phyloP scores from a whole-genome alignment of 805 yeast genomes.

The Nematodospora valgi region DNA sequence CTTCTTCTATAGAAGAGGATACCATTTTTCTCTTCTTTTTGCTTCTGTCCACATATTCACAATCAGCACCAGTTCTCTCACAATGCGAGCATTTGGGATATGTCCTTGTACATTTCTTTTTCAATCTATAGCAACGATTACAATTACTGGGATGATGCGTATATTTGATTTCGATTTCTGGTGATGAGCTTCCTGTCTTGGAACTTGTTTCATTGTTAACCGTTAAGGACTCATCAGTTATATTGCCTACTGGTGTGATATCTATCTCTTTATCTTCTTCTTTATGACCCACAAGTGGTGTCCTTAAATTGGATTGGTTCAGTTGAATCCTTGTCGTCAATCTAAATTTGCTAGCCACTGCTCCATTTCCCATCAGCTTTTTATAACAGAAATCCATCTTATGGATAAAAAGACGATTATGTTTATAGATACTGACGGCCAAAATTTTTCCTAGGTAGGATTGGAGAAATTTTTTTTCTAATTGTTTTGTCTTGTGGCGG shows the following conservation, averaged over 20 bases:
- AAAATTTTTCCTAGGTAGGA: no score
- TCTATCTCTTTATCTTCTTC: not conserved
- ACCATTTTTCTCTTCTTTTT: constrained; percentile 21
- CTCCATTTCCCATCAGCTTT: constrained; percentile 38
- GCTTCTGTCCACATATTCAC: constrained; percentile 34
- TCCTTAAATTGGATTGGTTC: constrained; percentile 17
- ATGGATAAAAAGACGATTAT: no score
- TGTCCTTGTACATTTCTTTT: constrained; percentile 39
- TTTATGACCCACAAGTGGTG: no score
- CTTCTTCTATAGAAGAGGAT: not conserved
- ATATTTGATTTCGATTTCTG: constrained; percentile 5
- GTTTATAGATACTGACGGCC: not conserved
- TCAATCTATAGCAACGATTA: constrained; percentile 37
- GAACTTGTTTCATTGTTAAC: no score
- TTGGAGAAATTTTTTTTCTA: no score
- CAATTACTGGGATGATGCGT: constrained; percentile 38
- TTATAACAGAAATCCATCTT: constrained; percentile 35
- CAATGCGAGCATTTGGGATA: constrained; percentile 39
- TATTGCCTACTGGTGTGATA: no score
- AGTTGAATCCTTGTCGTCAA: constrained; percentile 12
- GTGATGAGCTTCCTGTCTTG: not conserved
- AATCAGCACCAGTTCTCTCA: constrained; percentile 28
- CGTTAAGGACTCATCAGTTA: no score
- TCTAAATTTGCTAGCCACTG: constrained; percentile 35
- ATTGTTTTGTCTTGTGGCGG: no score